A percentile compares a stretch with the other conserved stretches of the same genome.
These are phyloP conservation scores for Debaryomyces sp. DNA, from an alignment of 1,139 yeast species.

Conservation along the genomic window DNA sequence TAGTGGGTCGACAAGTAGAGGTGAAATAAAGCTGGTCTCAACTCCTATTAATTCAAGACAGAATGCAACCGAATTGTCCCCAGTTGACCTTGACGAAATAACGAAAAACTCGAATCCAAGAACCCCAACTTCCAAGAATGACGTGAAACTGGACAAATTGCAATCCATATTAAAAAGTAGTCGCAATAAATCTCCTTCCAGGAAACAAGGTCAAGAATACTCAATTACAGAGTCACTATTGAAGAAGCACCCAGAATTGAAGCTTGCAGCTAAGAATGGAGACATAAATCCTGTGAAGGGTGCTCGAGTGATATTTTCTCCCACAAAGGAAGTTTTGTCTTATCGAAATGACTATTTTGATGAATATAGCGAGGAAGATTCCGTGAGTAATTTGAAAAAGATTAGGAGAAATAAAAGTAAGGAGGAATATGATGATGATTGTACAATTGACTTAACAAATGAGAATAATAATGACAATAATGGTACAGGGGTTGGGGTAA, in stretches of 20 bases:
- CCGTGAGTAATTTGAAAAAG: constrained; percentile 14
- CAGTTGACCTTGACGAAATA: constrained; percentile 9
- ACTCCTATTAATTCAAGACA: constrained; percentile 14
- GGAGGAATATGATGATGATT: constrained; percentile 13
- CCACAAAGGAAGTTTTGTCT: constrained; percentile 29
- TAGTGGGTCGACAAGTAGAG: constrained; percentile 15
- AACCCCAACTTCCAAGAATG: constrained; percentile 6
- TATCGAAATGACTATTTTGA: constrained; percentile 23
- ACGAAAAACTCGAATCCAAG: constrained; percentile 3
- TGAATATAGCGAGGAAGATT: constrained; percentile 6
- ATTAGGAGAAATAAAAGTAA: constrained; percentile 8
- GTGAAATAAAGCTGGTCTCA: constrained; percentile 17
- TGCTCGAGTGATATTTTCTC: constrained; percentile 49
- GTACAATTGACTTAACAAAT: neutral
- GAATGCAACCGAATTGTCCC: constrained; percentile 8
- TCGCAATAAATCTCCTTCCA: constrained; percentile 3
- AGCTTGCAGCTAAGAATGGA: constrained; percentile 31
- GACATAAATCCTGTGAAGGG: constrained; percentile 43
- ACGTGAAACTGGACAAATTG: constrained; percentile 3
- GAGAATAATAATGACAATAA: neutral
- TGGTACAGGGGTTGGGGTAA: neutral
- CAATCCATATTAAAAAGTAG: constrained; percentile 12
- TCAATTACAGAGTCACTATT: constrained; percentile 21
- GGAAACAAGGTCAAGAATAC: neutral
- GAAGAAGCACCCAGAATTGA: constrained; percentile 36